Evolutionary conservation across 441 rosid species (phyloP).

Genomic region (Pelargonium fulgidum): DNA sequence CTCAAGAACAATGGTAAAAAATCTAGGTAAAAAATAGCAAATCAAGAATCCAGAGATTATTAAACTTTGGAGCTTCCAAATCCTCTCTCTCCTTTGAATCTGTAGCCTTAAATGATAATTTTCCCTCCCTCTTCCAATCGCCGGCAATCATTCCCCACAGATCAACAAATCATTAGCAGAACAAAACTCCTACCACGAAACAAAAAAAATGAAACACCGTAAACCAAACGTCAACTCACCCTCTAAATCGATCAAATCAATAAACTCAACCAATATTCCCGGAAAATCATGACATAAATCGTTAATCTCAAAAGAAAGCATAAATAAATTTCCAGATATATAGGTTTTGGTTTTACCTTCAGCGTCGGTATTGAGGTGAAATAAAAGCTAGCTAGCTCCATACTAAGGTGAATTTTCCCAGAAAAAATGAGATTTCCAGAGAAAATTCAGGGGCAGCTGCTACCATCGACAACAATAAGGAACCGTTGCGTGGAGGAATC

Average conservation of each 20-base stretch:
- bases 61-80: slow-evolving; percentile 16
- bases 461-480: not conserved
- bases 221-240: not conserved
- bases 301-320: too few relatives aligned
- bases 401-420: slow-evolving; percentile 1
- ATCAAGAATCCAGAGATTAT: not conserved
- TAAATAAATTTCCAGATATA: not conserved
- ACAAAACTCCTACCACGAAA: slow-evolving; percentile 9
- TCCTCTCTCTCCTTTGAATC: slow-evolving; percentile 24
- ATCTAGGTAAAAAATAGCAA: not conserved
- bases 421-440: not conserved
- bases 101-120: slow-evolving; percentile 18
- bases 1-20: slow-evolving; percentile 5
- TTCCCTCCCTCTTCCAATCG: slow-evolving; percentile 24
- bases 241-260: not conserved
- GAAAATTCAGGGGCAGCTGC: slow-evolving; percentile 6
- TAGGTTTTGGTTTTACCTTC: not conserved
- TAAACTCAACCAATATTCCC: not conserved
- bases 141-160: slow-evolving; percentile 24
- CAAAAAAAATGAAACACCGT: not conserved
- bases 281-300: not conserved
- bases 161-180: slow-evolving; percentile 17
- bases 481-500: not conserved
- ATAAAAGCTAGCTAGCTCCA: not conserved
- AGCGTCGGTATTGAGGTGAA: not conserved